phyloP scores from a whole-genome alignment of 495 filamentous ascomycete genomes.

The Aspergillus sparsus region DNA sequence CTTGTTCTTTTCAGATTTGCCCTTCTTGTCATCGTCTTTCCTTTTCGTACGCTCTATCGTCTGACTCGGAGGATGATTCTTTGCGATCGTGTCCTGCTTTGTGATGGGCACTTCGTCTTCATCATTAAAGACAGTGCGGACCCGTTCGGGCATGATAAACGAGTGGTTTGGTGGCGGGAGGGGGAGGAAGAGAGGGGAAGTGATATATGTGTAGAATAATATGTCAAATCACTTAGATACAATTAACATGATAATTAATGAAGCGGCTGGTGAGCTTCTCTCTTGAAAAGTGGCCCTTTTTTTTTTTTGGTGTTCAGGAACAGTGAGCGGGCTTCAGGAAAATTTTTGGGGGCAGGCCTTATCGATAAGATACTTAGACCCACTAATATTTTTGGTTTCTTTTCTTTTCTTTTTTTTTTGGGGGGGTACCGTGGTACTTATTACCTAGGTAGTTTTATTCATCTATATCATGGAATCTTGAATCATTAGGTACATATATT shows the following conservation, averaged over 20 bases:
- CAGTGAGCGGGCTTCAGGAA: conserved; percentile 3
- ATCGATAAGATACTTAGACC: conserved; percentile 21
- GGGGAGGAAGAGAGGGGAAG: too few relatives aligned
- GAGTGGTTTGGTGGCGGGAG: background rate
- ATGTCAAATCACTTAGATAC: too few relatives aligned
- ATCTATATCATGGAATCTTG: too few relatives aligned
- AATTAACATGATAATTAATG: too few relatives aligned
- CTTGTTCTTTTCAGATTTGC: conserved; percentile 37
- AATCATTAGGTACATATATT: too few relatives aligned
- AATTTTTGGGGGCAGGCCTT: conserved; percentile 12
- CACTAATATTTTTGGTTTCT: too few relatives aligned
- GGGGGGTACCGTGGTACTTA: too few relatives aligned
- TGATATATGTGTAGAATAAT: too few relatives aligned
- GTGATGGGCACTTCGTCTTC: conserved; percentile 22
- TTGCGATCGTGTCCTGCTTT: conserved; percentile 8
- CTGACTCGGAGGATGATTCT: background rate
- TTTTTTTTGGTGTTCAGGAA: too few relatives aligned
- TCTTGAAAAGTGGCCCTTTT: background rate
- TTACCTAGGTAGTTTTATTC: too few relatives aligned
- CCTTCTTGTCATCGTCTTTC: conserved; percentile 27
- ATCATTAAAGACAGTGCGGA: conserved; percentile 43
- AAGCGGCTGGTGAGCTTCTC: background rate
- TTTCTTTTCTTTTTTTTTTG: too few relatives aligned
- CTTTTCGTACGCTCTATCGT: conserved; percentile 23
- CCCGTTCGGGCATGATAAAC: conserved; percentile 53